Evolutionary conservation across 2,329 filamentous ascomycete genomes (phyloP), one percentile per base, ranked within the genome.

Genomic region (Cladosporium sp.): DNA sequence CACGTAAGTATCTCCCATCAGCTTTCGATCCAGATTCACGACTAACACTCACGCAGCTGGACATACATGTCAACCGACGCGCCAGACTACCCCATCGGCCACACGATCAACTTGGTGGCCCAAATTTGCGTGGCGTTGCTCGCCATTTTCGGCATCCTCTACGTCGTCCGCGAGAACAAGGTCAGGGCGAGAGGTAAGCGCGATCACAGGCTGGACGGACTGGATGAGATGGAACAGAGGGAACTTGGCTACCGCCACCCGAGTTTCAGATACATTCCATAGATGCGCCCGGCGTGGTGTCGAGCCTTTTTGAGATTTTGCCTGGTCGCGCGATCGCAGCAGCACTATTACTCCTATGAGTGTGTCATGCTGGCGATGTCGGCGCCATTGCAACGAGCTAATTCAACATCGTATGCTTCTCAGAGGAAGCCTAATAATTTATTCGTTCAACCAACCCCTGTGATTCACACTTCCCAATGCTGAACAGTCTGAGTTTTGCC

Each of bases 31-130:
- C 7, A 11, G 12, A 17, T 29, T 20, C 3, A 40, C n/a, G 19
- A 8, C 49, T 51, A 32, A 41, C 36, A 27, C 29, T 62, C 47
- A 53, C 36, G 53, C 6, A 66, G 62, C 1, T 65, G 63, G 64
- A 50, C 29, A 4, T 64, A 57, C 64, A 75, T 3, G 65, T 20
- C 66, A 1, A 58, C 56, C 9, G 76, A 80, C 52, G 71, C 64
- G 0, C 76, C 77, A 1, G 62, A 69, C 38, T 80, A 76, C 56
- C 68, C 64, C 27, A 73, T 70, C 44, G 77, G 77, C 19, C 76
- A 80, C 62, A 75, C 76, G 4, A 82, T 83, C 70, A 83, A 83
- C 58, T 68, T 83, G 40, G 68, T 57, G 3, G 76, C 76, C 1
- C 77, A 82, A 59, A 62, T 74, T 15, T 61, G 61, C 11, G 71